Evolutionary conservation across 75 land plant genomes (phyloP).

Genomic region (Sequoia sempervirens): DNA sequence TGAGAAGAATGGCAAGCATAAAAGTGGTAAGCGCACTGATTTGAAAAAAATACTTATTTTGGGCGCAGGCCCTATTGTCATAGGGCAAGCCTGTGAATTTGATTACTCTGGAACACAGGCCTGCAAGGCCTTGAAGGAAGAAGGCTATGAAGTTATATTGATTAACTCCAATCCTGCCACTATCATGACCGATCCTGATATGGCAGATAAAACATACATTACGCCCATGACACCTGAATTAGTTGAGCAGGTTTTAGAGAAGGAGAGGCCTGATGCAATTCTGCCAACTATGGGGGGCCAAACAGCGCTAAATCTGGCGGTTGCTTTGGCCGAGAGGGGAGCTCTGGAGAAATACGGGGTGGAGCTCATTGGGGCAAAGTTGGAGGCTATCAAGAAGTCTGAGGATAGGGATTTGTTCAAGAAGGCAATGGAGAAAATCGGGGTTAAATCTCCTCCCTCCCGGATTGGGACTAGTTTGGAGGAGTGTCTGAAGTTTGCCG

Average conservation of each 20-base stretch:
- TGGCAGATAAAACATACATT: constrained; percentile 90
- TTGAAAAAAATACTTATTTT: constrained; percentile 91
- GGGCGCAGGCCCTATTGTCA: constrained; percentile 98
- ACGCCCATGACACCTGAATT: constrained; percentile 94
- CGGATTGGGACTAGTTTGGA: constrained; percentile 81
- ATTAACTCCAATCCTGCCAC: constrained; percentile 99
- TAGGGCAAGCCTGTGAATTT: constrained; percentile 99
- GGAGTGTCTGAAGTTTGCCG: constrained; percentile 78
- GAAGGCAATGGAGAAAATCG: constrained; percentile 89
- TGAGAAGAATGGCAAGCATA: neutral
- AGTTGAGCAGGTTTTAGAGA: constrained; percentile 75
- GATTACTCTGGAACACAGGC: constrained; percentile 99
- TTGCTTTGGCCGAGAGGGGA: constrained; percentile 86
- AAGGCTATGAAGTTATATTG: constrained; percentile 90
- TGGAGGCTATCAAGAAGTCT: constrained; percentile 86
- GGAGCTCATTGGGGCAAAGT: constrained; percentile 91
- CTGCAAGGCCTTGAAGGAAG: constrained; percentile 93
- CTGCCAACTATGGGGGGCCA: constrained; percentile 99
- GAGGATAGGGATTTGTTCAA: constrained; percentile 94
- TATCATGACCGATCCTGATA: constrained; percentile 98
- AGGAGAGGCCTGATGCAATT: constrained; percentile 93
- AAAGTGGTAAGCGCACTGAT: constrained; percentile 76
- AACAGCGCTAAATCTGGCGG: constrained; percentile 93
- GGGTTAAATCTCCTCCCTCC: constrained; percentile 92
- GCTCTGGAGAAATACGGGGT: constrained; percentile 70